Percentiles rank a stretch among this genome's conserved stretches.
Evolutionary conservation across 2,329 filamentous ascomycete species (phyloP).

Genomic region (Ambrosiella xylebori): DNA sequence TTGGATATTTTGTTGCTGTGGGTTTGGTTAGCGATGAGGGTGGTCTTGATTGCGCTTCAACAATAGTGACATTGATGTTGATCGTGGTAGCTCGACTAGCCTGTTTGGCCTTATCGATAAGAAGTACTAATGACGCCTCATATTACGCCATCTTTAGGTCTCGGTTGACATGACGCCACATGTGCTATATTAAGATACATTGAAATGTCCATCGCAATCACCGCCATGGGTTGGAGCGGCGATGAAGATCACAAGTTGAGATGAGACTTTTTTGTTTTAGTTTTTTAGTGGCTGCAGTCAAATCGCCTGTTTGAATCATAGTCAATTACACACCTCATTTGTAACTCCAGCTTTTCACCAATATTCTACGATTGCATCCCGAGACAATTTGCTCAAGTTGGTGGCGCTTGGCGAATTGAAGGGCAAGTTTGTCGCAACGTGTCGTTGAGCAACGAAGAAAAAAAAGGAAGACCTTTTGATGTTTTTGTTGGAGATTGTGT

Average conservation of each 20-base stretch:
- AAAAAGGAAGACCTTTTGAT: too few relatives aligned
- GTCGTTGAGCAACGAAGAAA: too few relatives aligned
- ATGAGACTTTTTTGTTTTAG: not conserved
- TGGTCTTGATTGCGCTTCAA: not conserved
- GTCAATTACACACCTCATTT: too few relatives aligned
- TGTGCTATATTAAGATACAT: too few relatives aligned
- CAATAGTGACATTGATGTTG: not conserved
- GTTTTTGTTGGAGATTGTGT: too few relatives aligned
- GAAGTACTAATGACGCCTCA: not conserved
- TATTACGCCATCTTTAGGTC: not conserved
- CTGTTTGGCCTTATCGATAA: not conserved
- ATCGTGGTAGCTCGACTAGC: slow-evolving; percentile 8
- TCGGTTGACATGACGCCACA: not conserved
- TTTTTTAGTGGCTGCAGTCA: not conserved
- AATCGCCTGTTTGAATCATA: not conserved
- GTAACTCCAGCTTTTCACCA: too few relatives aligned
- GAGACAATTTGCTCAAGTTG: too few relatives aligned
- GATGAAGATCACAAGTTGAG: not conserved
- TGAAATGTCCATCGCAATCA: not conserved
- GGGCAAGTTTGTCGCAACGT: too few relatives aligned
- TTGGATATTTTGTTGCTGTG: not conserved
- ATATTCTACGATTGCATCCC: too few relatives aligned
- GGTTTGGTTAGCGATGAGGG: not conserved
- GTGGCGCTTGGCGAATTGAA: too few relatives aligned
- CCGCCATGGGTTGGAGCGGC: not conserved